These are phyloP conservation scores for Solanum hybrid DNA, from an alignment of 305 asterid species.

Conservation along the genomic window DNA sequence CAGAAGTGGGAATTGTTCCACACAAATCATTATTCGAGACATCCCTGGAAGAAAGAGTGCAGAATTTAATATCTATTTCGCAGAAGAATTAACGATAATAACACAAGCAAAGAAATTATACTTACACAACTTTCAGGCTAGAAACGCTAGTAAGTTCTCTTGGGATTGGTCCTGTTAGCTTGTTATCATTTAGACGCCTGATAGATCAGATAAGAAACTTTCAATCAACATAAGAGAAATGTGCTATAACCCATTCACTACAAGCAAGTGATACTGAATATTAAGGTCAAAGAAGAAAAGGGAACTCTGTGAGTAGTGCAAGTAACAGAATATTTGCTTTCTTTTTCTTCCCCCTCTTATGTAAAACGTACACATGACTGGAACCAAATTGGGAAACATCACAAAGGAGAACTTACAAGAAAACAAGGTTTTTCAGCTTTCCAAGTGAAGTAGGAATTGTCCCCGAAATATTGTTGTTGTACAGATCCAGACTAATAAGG, in stretches of 20 bases:
- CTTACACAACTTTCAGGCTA: constrained; percentile 93
- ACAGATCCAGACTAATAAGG: constrained; percentile 89
- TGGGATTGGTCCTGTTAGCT: constrained; percentile 68
- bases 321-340: background rate
- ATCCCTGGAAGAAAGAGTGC: constrained; percentile 50
- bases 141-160: constrained; percentile 46
- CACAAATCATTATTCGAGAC: constrained; percentile 79
- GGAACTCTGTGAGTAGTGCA: background rate
- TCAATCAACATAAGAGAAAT: background rate
- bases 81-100: background rate
- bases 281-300: background rate
- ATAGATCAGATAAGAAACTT: constrained; percentile 8
- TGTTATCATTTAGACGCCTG: constrained; percentile 87
- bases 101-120: constrained; percentile 12
- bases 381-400: background rate
- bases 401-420: constrained; percentile 51
- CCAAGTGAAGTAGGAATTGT: constrained; percentile 65
- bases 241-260: background rate
- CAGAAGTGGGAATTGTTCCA: constrained; percentile 76
- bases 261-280: background rate
- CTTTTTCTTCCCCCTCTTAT: background rate
- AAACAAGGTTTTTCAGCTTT: constrained; percentile 67
- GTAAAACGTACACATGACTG: background rate
- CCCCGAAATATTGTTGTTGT: constrained; percentile 83
- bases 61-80: background rate